Conservation (phyloP, 345 rosid genomes). For the Lagerstroemia speciosa region DNA sequence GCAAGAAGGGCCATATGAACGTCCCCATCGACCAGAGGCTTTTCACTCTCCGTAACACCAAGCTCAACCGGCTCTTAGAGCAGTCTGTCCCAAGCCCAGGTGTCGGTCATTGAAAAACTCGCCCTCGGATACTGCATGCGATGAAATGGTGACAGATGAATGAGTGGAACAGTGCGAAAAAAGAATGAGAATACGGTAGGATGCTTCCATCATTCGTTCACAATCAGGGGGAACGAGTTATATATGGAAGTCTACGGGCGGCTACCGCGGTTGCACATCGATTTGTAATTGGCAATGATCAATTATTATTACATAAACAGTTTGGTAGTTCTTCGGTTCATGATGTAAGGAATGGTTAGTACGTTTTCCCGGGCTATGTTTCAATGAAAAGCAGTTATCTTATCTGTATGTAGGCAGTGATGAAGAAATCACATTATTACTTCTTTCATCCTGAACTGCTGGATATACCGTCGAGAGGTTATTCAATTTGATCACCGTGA, state of each 20-base stretch:
- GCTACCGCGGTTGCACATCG: no score
- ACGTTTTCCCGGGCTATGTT: not conserved
- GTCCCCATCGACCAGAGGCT: constrained; percentile 12
- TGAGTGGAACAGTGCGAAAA: no score
- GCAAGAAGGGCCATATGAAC: constrained; percentile 23
- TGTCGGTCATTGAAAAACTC: constrained; percentile 28
- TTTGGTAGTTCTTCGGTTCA: not conserved
- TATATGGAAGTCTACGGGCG: no score
- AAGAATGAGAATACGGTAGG: no score
- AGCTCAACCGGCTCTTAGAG: constrained; percentile 16
- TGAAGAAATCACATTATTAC: not conserved
- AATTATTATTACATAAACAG: not conserved
- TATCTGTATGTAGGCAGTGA: not conserved
- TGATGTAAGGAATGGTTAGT: not conserved
- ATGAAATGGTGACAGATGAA: not conserved
- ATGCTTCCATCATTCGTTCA: no score
- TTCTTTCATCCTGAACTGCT: not conserved
- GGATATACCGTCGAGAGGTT: not conserved
- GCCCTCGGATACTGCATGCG: not conserved
- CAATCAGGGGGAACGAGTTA: no score
- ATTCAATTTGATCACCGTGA: not conserved
- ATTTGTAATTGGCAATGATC: no score
- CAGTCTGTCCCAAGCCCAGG: constrained; percentile 50
- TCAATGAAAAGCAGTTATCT: not conserved
- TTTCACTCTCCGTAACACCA: constrained; percentile 7